Percentiles rank a stretch among this genome's conserved stretches.
phyloP scores from a whole-genome alignment of 2,329 filamentous ascomycete genomes.

The Penicillium sp. region DNA sequence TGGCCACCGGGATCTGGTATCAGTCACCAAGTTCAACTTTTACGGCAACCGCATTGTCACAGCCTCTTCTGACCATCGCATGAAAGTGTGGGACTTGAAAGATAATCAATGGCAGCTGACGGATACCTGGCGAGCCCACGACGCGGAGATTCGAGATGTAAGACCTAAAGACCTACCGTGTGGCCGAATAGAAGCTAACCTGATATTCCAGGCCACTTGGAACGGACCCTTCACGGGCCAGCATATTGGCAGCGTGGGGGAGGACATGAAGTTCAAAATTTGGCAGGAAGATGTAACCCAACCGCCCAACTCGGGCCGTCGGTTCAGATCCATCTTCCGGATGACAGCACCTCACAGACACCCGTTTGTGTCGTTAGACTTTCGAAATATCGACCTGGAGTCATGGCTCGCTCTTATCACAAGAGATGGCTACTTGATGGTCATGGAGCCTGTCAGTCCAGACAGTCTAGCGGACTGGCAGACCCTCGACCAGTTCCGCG shows the following conservation, averaged over 20 bases:
- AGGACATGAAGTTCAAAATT: slow-evolving; percentile 83
- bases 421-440: slow-evolving; percentile 70
- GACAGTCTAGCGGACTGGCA: slow-evolving; percentile 75
- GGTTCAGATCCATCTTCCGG: slow-evolving; percentile 69
- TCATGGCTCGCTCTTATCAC: slow-evolving; percentile 83
- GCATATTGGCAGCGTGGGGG: slow-evolving; percentile 79
- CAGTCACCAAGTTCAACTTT: slow-evolving; percentile 82
- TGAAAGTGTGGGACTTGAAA: slow-evolving; percentile 80
- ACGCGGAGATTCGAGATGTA: slow-evolving; percentile 84
- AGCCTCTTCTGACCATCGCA: slow-evolving; percentile 84
- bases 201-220: slow-evolving; percentile 70
- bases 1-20: slow-evolving; percentile 61
- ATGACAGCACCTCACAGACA: slow-evolving; percentile 62
- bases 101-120: slow-evolving; percentile 72
- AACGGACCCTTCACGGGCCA: slow-evolving; percentile 85
- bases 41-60: slow-evolving; percentile 90
- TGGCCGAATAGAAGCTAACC: slow-evolving; percentile 17
- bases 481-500: slow-evolving; percentile 68
- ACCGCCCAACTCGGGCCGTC: slow-evolving; percentile 65
- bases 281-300: slow-evolving; percentile 89
- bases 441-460: slow-evolving; percentile 81
- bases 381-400: slow-evolving; percentile 77
- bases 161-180: slow-evolving; percentile 28
- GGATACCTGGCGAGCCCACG: slow-evolving; percentile 86
- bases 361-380: slow-evolving; percentile 72